Evolutionary conservation across 2,329 filamentous ascomycete genomes (phyloP), one percentile per base, ranked within the genome.

Genomic region (Dryadomyces sulphureus): DNA sequence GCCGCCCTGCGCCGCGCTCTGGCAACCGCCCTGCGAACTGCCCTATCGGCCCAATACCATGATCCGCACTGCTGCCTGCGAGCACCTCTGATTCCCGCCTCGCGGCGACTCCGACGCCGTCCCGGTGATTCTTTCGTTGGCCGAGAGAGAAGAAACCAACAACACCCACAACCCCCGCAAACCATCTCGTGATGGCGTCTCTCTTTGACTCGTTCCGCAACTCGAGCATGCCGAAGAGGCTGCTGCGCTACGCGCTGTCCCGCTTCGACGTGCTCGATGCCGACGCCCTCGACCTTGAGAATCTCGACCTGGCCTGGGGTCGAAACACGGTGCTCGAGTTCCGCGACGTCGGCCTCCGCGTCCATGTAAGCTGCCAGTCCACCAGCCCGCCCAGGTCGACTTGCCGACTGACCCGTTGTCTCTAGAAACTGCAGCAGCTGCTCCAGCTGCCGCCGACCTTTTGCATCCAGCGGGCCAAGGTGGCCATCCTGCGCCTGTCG

Each of bases 251-350:
- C 67, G 86, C 81, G 43, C 69, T 98, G 38, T 82, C 83, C 21
- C 79, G 81, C 48, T 72, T 94, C 49, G 88, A 94, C 55, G 72
- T 95, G 46, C 76, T 98, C 49, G 92, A 96, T 57, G 84, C 86
- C 48, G 83, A 93, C 58, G 81, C 84, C 12, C 68, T 95, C 54
- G 84, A 95, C 57, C 73, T 92, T 50, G 87, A 92, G 53, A 86
- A 87, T 54, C 66, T 96, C 52, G 87, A 93, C 55, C 77, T 95
- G 54, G 80, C 79, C 40, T 76, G 86, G 63, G 92, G 92, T 30
- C 80, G 81, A 61, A 81, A 81, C 53, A 92, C 82, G 36, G 81
- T 84, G 1, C 73, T 95, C 39, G 89, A 94, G 62, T 80, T 95
- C 54, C 79, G 81, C 54, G 83, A 96, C 70, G 82, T 95, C 48